Percentiles rank a stretch among this genome's conserved stretches.
phyloP scores from a whole-genome alignment of 306 rosid genomes.

The Phaseolus lunatus region DNA sequence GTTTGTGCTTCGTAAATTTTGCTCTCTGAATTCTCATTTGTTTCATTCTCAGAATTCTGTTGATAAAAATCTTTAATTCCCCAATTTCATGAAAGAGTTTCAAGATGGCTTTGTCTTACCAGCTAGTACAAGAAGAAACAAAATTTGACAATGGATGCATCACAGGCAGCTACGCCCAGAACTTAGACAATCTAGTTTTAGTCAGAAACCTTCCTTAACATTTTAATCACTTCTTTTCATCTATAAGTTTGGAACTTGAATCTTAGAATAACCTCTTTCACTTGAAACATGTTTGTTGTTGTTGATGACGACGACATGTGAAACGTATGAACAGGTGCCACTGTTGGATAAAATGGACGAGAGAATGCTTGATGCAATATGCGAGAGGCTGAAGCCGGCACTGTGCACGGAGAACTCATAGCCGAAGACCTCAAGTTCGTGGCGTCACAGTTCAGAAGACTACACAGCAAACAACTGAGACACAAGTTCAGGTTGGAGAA shows the following conservation, averaged over 20 bases:
- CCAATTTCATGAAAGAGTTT: not conserved
- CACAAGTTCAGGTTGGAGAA: slow-evolving; percentile 70
- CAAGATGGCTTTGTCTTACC: not conserved
- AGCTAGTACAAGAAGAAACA: slow-evolving; percentile 5
- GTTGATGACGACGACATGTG: not conserved
- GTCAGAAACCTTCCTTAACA: too few species aligned
- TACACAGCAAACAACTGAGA: slow-evolving; percentile 80
- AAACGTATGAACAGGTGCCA: slow-evolving; percentile 66
- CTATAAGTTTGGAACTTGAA: too few species aligned
- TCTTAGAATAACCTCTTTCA: not conserved
- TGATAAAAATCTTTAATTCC: not conserved
- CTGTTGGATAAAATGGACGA: slow-evolving; percentile 96
- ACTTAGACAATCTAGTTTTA: slow-evolving; percentile 69
- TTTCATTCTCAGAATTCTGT: not conserved
- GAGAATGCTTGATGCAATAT: slow-evolving; percentile 90
- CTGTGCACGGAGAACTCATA: slow-evolving; percentile 76
- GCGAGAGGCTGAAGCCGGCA: slow-evolving; percentile 89
- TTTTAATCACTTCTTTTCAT: too few species aligned
- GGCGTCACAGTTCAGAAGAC: slow-evolving; percentile 82
- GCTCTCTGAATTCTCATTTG: not conserved
- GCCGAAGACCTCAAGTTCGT: slow-evolving; percentile 91
- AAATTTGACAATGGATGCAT: slow-evolving; percentile 79
- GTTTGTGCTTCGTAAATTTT: not conserved
- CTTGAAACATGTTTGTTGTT: not conserved
- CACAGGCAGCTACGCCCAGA: slow-evolving; percentile 89